Evolutionary conservation across 163 green algal genomes (phyloP), one percentile per base, ranked within the genome.

Genomic region (Dunaliella salina): DNA sequence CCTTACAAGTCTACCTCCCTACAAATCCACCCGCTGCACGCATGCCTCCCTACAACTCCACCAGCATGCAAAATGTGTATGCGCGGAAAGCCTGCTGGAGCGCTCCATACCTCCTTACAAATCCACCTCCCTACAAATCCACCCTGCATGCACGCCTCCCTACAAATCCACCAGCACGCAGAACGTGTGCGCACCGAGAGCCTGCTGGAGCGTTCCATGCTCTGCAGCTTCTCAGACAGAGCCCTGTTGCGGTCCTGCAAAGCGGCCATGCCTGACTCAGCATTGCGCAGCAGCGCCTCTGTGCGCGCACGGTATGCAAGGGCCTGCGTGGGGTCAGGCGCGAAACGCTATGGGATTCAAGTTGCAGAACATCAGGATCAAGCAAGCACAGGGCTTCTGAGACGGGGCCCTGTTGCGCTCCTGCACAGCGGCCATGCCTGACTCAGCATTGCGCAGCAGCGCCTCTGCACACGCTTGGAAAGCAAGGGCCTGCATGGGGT

Each of bases 201-300:
- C 81, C 81, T 83, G 67, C 59, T 72, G 32, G 85, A 35, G 4
- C 81, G 34, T 81, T 88, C 85, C 29, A 85, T 17, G 29, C 0
- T 59, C 5, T 59, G 29, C 30, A 88, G 71, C 34, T 75, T 45
- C 17, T 88, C 85, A 18, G 34, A 29, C 71, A 88, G 85, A n/a
- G 46, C 34, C 15, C 72, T 45, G 33, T 33, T 33, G 17, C 83
- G 79, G 1, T 86, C 81, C 71, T 83, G 63, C 59, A 86, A 69
- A n/a, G 83, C 63, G 4, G 83, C 83, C 63, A 85, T 69, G 17
- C 59, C 83, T 25, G n/a, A 69, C 83, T 85, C 83, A 25, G 63
- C 35, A 17, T 84, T 30, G 15, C 80, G 80, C 45, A 72, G 40
- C 45, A 57, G 18, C 5, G 45, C 40, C 80, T 84, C 80, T 20